Conservation (phyloP, 306 rosid genomes). For the Abrus precatorius region DNA sequence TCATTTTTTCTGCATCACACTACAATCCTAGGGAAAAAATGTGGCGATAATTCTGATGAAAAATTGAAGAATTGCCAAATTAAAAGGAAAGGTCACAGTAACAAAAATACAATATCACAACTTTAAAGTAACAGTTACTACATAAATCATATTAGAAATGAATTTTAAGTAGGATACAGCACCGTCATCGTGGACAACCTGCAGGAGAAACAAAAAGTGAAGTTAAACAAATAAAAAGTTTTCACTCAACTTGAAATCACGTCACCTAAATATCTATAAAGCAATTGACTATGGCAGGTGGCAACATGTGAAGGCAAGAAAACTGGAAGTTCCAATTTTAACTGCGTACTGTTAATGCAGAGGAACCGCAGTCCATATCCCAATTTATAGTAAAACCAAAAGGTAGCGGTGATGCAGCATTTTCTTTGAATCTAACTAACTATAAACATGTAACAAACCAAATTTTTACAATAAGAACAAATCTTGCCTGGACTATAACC, state of each 20-base stretch:
- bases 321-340: neutral
- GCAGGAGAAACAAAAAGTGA: slow-evolving; percentile 54
- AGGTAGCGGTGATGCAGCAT: neutral
- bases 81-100: slow-evolving; percentile 17
- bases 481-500: slow-evolving; percentile 72
- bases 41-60: neutral
- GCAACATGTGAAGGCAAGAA: neutral
- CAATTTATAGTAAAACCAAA: neutral
- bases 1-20: neutral
- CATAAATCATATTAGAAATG: slow-evolving; percentile 37
- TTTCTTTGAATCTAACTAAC: neutral
- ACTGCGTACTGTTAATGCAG: neutral
- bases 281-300: neutral
- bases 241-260: neutral
- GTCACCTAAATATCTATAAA: slow-evolving; percentile 5
- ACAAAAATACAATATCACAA: slow-evolving; percentile 23
- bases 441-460: neutral
- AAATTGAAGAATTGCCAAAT: neutral
- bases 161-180: slow-evolving; percentile 78
- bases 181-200: slow-evolving; percentile 96
- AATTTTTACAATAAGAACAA: neutral
- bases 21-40: slow-evolving; percentile 36
- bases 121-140: slow-evolving; percentile 26
- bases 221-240: slow-evolving; percentile 10
- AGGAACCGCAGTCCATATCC: neutral